A percentile compares a stretch with the other conserved stretches of the same genome.
These are phyloP conservation scores for Tilletia walkeri DNA, from an alignment of 1,284 basidiomycete species.

Conservation along the genomic window DNA sequence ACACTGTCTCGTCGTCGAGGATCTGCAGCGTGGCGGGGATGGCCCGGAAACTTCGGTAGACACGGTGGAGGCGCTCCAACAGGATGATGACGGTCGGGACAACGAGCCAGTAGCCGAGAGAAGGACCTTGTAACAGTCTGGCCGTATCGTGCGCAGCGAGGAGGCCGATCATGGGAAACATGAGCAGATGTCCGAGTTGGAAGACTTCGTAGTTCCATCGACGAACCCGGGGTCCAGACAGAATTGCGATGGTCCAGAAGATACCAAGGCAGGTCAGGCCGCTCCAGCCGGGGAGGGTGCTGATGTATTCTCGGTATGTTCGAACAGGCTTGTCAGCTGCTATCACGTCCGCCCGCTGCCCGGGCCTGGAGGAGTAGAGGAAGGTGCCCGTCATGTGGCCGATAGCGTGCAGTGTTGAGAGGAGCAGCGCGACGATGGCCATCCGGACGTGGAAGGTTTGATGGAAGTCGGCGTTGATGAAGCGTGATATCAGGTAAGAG, in stretches of 20 bases:
- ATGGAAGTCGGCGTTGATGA: constrained; percentile 1
- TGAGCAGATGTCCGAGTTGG: constrained; percentile 23
- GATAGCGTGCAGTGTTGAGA: constrained; percentile 7
- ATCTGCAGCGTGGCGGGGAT: constrained; percentile 2
- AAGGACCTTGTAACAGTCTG: constrained; percentile 19
- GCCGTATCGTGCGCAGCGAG: constrained; percentile 20
- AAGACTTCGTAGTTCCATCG: constrained; percentile 17
- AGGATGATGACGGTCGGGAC: constrained; percentile 19
- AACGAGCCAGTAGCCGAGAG: constrained; percentile 19
- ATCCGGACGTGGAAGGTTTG: constrained; percentile 14
- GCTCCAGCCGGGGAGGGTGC: constrained; percentile 12
- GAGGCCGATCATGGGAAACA: constrained; percentile 22
- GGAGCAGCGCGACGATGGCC: constrained; percentile 6
- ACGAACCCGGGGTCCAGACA: constrained; percentile 15
- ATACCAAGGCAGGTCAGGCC: constrained; percentile 15
- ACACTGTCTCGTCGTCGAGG: constrained; percentile 18
- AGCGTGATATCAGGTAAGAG: background rate
- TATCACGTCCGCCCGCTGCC: background rate
- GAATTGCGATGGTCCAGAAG: constrained; percentile 20
- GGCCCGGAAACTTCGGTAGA: background rate
- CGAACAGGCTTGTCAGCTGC: background rate
- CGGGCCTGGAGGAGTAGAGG: constrained; percentile 11
- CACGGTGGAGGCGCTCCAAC: constrained; percentile 15
- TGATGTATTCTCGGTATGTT: constrained; percentile 14
- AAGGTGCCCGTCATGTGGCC: constrained; percentile 20